These are phyloP conservation scores for Nidularia sp. DNA, from an alignment of 768 basidiomycete species.

Conservation along the genomic window DNA sequence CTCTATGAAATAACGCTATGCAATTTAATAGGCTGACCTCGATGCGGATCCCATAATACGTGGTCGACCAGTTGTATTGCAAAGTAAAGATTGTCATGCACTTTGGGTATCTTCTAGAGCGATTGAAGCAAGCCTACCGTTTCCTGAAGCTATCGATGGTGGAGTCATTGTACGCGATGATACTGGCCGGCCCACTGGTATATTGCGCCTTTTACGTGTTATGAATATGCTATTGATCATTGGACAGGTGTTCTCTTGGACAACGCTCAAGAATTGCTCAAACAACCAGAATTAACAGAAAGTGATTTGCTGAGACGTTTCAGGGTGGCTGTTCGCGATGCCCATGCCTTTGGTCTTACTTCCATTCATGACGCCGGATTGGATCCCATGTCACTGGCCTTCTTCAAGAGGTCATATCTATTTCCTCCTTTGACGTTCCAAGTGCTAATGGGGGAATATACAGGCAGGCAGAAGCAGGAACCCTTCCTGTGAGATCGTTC, in stretches of 20 bases:
- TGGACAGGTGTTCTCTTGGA: constrained; percentile 70
- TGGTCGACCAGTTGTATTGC: constrained; percentile 70
- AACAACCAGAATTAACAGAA: constrained; percentile 60
- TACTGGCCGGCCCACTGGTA: constrained; percentile 68
- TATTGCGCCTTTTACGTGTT: too few relatives aligned
- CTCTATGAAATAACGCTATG: too few relatives aligned
- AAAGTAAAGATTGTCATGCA: constrained; percentile 87
- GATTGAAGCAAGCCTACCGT: constrained; percentile 51
- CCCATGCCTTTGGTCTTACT: constrained; percentile 69
- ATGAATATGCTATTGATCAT: too few relatives aligned
- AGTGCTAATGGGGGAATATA: too few relatives aligned
- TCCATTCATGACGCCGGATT: constrained; percentile 86
- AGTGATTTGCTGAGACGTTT: constrained; percentile 59
- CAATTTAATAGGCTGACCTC: constrained; percentile 56
- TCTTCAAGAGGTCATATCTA: constrained; percentile 58
- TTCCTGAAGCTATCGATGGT: constrained; percentile 72
- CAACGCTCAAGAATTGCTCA: constrained; percentile 78
- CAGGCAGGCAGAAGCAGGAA: constrained; percentile 46
- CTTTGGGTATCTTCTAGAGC: constrained; percentile 76
- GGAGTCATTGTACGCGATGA: constrained; percentile 74
- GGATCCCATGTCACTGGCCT: constrained; percentile 61
- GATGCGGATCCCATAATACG: constrained; percentile 65
- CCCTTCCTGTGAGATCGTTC: constrained; percentile 50
- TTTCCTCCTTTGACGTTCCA: constrained; percentile 5
- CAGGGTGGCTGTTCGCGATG: constrained; percentile 59